Base-by-base conservation (phyloP, 1,284 basidiomycete species). In the Cutaneotrichosporon cutaneum region DNA sequence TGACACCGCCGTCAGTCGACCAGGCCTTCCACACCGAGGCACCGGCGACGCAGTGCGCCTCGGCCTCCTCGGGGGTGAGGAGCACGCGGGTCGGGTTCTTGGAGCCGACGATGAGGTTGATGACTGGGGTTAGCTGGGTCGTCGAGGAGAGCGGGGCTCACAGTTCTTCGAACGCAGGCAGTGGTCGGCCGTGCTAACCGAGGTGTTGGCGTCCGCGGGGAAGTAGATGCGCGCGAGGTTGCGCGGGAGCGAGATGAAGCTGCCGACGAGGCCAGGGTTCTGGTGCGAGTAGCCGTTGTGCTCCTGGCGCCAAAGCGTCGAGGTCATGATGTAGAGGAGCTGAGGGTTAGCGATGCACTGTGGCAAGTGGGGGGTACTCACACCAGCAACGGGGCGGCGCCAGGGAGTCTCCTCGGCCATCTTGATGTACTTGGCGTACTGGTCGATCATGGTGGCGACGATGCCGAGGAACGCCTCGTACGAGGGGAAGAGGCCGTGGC, bases 171-270 rank as follows among this genome's bases (percentile, higher is more conserved):
- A 86, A 53, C 88, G 81, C 65, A 94, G 76, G 70, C 89, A 92
- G 78, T 94, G 92, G 4, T 88, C 85, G 61, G 93, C 83, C 24
- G 80, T 81, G 47, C 87, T 89, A 61, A 93, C 79, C 79, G 88
- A 87, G 70, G 88, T 89, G 77, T 94, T 94, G 36, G 89, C 88
- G 73, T 94, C 92, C n/a, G 91, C 89, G 0, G 92, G 91, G 36
- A 94, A 82, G 77, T 94, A 94, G 44, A 94, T 88, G 16, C 92
- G 85, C 0, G 88, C 89, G 54, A 88, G 82, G 50, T 82, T 80
- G 18, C 88, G 83, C 66, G 92, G 92, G 63, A 94, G 79, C 68
- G 87, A 86, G 62, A 94, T 84, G 35, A 95, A 84, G 1, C 87
- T 87, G 35, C 89, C 89, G 68, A 94, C 91, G 73, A 94, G 64